Evolutionary conservation across 768 basidiomycete genomes (phyloP).

Genomic region (Clavaria fumosa): DNA sequence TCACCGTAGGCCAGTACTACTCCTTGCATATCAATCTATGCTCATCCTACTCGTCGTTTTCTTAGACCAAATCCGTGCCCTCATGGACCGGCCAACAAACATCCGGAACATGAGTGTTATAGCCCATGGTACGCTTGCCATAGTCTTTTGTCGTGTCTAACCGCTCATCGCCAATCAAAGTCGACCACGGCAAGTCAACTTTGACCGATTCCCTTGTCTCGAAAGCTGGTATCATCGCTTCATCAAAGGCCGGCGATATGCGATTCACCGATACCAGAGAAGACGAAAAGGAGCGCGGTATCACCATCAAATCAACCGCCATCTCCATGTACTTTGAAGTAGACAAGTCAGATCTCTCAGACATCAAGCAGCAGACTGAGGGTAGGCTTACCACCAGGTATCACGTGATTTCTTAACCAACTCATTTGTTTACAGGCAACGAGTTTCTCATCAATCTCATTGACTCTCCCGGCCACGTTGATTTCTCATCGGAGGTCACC

Average conservation of each 20-base stretch:
- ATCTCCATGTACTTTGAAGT: conserved; percentile 99
- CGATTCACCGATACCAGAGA: conserved; percentile 95
- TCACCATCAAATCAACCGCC: conserved; percentile 99
- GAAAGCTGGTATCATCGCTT: conserved; percentile 98
- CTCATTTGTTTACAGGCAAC: conserved; percentile 34
- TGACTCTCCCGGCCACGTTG: conserved; percentile 99
- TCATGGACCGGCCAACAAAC: conserved; percentile 85
- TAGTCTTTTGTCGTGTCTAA: conserved; percentile 6
- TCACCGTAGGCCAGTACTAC: conserved; percentile 66
- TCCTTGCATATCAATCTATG: background rate
- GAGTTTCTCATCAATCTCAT: conserved; percentile 99
- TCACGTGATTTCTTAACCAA: too few relatives aligned
- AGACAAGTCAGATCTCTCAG: conserved; percentile 68
- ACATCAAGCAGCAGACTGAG: conserved; percentile 89
- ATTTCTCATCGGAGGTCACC: conserved; percentile 99
- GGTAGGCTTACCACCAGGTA: too few relatives aligned
- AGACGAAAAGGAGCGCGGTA: conserved; percentile 99
- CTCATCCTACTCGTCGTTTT: conserved; percentile 8
- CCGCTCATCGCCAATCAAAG: conserved; percentile 25
- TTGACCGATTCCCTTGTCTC: conserved; percentile 97
- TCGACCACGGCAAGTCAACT: conserved; percentile 99
- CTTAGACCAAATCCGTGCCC: conserved; percentile 69
- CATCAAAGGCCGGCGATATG: conserved; percentile 87
- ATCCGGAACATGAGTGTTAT: conserved; percentile 94
- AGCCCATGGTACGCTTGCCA: conserved; percentile 57